These are phyloP conservation scores for Polygonum aviculare DNA, from an alignment of 148 eudicot species.

Conservation along the genomic window DNA sequence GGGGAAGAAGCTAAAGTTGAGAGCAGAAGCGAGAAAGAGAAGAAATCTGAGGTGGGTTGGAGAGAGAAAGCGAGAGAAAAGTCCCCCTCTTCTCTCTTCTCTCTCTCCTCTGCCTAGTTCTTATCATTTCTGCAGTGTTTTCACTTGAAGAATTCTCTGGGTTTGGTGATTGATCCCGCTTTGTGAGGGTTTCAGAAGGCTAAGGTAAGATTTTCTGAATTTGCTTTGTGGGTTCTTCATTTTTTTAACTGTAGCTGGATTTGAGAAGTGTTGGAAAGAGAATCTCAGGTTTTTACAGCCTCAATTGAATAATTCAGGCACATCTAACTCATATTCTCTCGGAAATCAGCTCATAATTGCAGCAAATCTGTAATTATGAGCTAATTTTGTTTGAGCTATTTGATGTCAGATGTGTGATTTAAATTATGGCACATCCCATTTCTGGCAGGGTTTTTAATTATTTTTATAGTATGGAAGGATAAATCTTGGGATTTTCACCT, in stretches of 20 bases:
- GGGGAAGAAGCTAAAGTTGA: constrained; percentile 20
- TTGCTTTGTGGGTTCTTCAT: neutral
- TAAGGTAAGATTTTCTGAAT: constrained; percentile 5
- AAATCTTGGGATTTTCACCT: constrained; percentile 10
- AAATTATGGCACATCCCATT: neutral
- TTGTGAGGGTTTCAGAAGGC: neutral
- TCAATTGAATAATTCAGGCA: neutral
- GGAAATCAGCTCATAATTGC: neutral
- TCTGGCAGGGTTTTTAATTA: neutral
- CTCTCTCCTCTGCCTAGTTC: constrained; percentile 7
- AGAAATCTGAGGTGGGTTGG: constrained; percentile 23
- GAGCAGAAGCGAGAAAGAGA: constrained; percentile 2
- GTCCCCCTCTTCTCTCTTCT: neutral
- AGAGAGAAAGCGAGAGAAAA: constrained; percentile 13
- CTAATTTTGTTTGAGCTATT: neutral
- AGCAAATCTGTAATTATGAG: neutral
- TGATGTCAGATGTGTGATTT: constrained; percentile 5
- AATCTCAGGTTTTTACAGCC: neutral
- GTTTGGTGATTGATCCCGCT: constrained; percentile 3
- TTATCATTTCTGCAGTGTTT: neutral
- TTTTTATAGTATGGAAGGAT: neutral
- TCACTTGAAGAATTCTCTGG: constrained; percentile 1
- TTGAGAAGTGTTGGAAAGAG: neutral
- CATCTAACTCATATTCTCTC: neutral
- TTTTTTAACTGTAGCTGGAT: neutral